These are phyloP conservation scores for Arabis alpina DNA, from an alignment of 345 rosid species.

Conservation along the genomic window DNA sequence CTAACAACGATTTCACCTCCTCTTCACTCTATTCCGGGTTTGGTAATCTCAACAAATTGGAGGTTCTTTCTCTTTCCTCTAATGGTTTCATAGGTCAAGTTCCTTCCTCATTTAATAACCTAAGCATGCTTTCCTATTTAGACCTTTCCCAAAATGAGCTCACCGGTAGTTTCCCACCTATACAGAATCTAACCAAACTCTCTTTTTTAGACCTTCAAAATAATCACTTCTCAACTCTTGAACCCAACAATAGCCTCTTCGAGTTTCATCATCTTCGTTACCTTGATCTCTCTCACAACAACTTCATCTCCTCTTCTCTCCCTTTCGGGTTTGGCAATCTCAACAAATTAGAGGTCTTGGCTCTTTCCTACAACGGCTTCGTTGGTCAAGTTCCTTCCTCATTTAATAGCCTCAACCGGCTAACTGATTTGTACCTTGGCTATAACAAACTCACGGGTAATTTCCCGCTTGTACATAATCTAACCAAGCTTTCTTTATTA, in stretches of 20 bases:
- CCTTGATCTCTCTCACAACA: too few species aligned
- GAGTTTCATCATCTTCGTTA: neutral
- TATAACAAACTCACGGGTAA: neutral
- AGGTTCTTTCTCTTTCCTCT: too few species aligned
- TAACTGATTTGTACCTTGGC: neutral
- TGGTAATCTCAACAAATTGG: neutral
- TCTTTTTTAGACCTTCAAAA: neutral
- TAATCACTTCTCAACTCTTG: too few species aligned
- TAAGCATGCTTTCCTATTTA: too few species aligned
- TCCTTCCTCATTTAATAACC: slow-evolving; percentile 4
- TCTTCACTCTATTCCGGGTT: slow-evolving; percentile 6
- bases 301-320: too few species aligned
- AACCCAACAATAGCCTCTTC: neutral
- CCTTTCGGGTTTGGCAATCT: too few species aligned
- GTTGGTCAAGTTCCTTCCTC: neutral
- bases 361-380: neutral
- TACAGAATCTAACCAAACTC: neutral
- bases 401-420: neutral
- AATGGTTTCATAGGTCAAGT: too few species aligned
- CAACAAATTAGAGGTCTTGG: too few species aligned
- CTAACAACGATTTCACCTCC: neutral
- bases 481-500: neutral
- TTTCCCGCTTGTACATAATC: neutral
- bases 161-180: neutral
- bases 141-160: neutral